These are phyloP conservation scores for Ophiocordyceps camponoti-saundersi DNA, from an alignment of 2,329 filamentous ascomycete species.

Conservation along the genomic window DNA sequence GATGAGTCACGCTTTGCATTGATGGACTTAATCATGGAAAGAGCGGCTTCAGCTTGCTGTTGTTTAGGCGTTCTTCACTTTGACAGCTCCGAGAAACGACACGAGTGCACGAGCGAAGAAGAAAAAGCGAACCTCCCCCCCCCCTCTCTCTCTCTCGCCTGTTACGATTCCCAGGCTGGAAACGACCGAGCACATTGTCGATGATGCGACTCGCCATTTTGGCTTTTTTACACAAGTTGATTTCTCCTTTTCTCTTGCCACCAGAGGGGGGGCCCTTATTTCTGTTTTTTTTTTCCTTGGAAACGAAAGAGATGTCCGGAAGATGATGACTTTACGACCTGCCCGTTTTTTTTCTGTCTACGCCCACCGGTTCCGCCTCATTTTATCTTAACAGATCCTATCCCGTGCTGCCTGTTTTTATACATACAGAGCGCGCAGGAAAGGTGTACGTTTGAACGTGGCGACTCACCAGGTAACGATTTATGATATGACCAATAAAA, in stretches of 20 bases:
- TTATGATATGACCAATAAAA: constrained; percentile 24
- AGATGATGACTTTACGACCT: constrained; percentile 19
- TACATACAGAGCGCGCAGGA: constrained; percentile 12
- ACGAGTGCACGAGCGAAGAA: constrained; percentile 11
- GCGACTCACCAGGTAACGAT: constrained; percentile 21
- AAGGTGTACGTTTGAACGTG: constrained; percentile 16
- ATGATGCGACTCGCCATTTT: constrained; percentile 3
- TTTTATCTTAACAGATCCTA: constrained; percentile 1
- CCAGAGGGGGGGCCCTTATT: neutral
- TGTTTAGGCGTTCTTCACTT: constrained; percentile 6
- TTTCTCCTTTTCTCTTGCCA: neutral
- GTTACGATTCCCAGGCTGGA: constrained; percentile 20
- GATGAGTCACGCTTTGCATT: constrained; percentile 26
- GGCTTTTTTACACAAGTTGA: neutral
- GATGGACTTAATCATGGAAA: constrained; percentile 17
- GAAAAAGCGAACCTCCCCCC: constrained; percentile 13
- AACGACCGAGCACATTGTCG: constrained; percentile 10
- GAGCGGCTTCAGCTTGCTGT: constrained; percentile 3
- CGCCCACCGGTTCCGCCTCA: constrained; percentile 2
- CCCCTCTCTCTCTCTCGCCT: constrained; percentile 15
- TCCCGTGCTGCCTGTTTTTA: constrained; percentile 2
- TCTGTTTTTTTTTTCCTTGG: constrained; percentile 1
- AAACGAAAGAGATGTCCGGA: constrained; percentile 9
- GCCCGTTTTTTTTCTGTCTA: constrained; percentile 7
- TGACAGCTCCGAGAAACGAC: constrained; percentile 12